Conservation (phyloP, 1,284 basidiomycete species). For the Ustanciosporium gigantosporum region DNA sequence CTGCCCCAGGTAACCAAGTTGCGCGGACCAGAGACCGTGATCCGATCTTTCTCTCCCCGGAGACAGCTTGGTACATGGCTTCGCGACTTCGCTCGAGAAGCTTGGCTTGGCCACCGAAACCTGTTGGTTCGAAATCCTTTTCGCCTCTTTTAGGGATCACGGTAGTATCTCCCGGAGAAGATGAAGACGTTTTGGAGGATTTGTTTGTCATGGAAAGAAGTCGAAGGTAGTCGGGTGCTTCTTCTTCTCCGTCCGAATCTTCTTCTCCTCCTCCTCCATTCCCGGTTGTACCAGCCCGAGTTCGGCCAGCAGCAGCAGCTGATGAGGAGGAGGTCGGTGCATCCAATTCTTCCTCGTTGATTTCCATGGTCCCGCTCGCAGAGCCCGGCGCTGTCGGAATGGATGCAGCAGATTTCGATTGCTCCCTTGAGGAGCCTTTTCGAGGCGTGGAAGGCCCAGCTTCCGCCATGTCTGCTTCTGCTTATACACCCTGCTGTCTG, state of each 20-base stretch:
- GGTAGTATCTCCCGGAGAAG: not conserved
- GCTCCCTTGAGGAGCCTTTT: no score
- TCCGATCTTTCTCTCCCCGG: slow-evolving; percentile 66
- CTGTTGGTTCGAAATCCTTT: slow-evolving; percentile 75
- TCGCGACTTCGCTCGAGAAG: slow-evolving; percentile 78
- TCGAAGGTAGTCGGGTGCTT: slow-evolving; percentile 37
- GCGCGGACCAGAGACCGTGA: slow-evolving; percentile 46
- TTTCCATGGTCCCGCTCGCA: no score
- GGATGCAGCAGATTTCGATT: no score
- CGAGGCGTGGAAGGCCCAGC: no score
- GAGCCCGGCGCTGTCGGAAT: no score
- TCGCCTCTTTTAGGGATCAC: slow-evolving; percentile 54
- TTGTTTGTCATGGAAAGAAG: slow-evolving; percentile 25
- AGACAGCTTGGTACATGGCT: slow-evolving; percentile 82
- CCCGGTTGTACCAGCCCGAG: slow-evolving; percentile 10
- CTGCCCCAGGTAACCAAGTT: slow-evolving; percentile 40
- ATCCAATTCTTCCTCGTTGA: not conserved
- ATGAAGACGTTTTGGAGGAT: slow-evolving; percentile 3
- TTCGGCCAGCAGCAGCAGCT: not conserved
- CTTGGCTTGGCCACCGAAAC: slow-evolving; percentile 69
- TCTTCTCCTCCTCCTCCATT: slow-evolving; percentile 2
- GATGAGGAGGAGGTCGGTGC: no score
- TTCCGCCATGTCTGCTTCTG: no score
- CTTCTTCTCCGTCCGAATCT: slow-evolving; percentile 30
- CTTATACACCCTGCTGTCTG: no score